Evolutionary conservation across 176 grass and related monocot species (phyloP), one percentile per base, ranked within the genome.

Genomic region (Pontederia paniculata): DNA sequence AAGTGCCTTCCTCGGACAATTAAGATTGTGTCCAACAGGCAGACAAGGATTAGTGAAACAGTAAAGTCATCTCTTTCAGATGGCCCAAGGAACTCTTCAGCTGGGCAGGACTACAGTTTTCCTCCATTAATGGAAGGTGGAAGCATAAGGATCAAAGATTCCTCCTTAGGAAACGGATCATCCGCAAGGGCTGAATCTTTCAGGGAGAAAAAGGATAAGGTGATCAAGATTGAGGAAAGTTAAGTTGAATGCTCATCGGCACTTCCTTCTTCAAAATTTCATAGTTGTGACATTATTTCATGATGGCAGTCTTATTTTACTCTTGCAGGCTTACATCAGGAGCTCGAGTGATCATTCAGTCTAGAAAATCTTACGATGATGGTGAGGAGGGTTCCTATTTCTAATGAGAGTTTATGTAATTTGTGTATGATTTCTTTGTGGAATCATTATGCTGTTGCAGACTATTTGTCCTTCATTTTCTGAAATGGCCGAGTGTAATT

Each of bases 291-390:
- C n/a, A n/a, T 37, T 6, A 37, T 37, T 37, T 2, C 28, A 37
- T 80, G 45, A 44, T 64, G 48, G 59, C 53, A 46, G 52, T 71
- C 9, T 8, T 23, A 16, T 9, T 48, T 31, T 41, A 1, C 41
- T 59, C 22, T 13, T 73, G 76, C 88, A 94, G 89, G 84, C 60
- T 94, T 41, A 76, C 80, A 9, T 94, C 89, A 12, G 89, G 89
- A 70, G 89, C 89, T 25, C 80, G 83, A 2, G 89, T 94, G 10
- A 79, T 94, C 21, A 94, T 94, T 58, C 89, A 81, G 66, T 88
- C 70, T 60, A 94, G 71, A 23, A 68, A 81, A 54, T 84, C 77
- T 17, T 94, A 67, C 63, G 73, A 69, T 25, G 77, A 82, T 15
- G 51, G 54, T 0, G 77, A 84, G 15, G 67, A 94, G 45, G 74